Conservation (phyloP, 768 basidiomycete species). For the Ephemerocybe angulata region DNA sequence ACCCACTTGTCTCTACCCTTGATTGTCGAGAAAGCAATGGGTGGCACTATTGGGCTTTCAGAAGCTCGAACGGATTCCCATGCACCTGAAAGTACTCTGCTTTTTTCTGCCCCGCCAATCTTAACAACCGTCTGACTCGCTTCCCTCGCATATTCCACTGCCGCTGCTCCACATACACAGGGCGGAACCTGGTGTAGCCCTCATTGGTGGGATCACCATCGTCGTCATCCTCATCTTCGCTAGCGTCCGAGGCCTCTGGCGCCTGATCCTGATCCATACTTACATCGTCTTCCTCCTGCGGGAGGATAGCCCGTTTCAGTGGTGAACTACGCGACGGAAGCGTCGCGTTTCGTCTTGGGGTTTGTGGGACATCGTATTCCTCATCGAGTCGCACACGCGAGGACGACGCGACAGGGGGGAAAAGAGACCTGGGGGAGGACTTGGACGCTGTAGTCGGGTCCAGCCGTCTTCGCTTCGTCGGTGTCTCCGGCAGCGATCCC, state of each 20-base stretch:
- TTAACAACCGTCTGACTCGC: slow-evolving; percentile 22
- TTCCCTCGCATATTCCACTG: slow-evolving; percentile 11
- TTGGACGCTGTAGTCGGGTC: neutral
- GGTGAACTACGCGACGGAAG: neutral
- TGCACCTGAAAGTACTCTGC: slow-evolving; percentile 10
- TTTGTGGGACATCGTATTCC: neutral
- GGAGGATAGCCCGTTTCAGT: neutral
- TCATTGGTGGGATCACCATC: slow-evolving; percentile 1
- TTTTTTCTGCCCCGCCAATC: slow-evolving; percentile 28
- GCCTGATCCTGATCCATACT: neutral
- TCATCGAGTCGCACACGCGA: neutral
- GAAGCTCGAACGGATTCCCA: slow-evolving; percentile 8
- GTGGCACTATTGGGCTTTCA: too few species aligned
- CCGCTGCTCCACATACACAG: slow-evolving; percentile 9
- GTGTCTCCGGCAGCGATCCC: slow-evolving; percentile 7
- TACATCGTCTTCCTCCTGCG: neutral
- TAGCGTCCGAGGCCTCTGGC: neutral
- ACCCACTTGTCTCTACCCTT: too few species aligned
- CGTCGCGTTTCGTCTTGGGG: neutral
- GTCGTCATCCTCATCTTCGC: neutral
- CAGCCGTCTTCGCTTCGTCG: slow-evolving; percentile 6
- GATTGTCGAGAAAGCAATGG: too few species aligned
- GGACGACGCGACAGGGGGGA: slow-evolving; percentile 2
- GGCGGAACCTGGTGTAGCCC: slow-evolving; percentile 7
- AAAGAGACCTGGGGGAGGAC: neutral